Evolutionary conservation across 352 stramenopile genomes (phyloP), one percentile per base, ranked within the genome.

Genomic region (Pythium graminicola): DNA sequence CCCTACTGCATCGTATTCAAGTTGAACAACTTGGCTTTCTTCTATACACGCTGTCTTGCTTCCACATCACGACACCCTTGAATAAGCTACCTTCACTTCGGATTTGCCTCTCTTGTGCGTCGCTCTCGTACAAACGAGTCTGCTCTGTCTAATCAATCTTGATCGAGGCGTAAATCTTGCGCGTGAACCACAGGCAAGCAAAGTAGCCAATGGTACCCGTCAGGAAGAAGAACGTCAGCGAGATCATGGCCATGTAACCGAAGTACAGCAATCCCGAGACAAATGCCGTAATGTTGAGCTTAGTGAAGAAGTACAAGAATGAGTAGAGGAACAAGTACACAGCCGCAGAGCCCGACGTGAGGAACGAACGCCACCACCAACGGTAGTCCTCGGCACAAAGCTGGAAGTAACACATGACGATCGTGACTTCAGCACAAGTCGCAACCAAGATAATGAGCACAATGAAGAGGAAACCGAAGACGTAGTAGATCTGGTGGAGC

Each of bases 401-500:
- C 79, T 99, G 96, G 68, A 99, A 97, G 88, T 99, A 99, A 69
- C 93, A 99, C 89, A 99, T 97, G 20, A 99, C 96, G 49, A 99
- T 97, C 31, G 94, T 96, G 35, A 99, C 97, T 70, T 99, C 93
- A 0, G 97, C 96, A 68, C 95, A 99, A 22, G 97, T 99, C 16
- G 96, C 85, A 13, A 97, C 78, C 28, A 99, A 75, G 63, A 99
- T 99, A 26, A 99, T 55, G 41, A 99, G 72, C 42, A 99, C 97
- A 46, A 97, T 93, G 62, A 99, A 96, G 38, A 99, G 76, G 69
- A 99, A 99, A 46, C 97, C 96, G 73, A 99, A 99, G 29, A 99
- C 95, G 79, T 98, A 99, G 82, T 99, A 99, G 61, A 98, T 97
- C 84, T 98, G 93, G 75, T 99, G 92, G 43, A 99, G 70, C 97